Conservation (phyloP, 2,329 filamentous ascomycete genomes). For the Periconia sp. region DNA sequence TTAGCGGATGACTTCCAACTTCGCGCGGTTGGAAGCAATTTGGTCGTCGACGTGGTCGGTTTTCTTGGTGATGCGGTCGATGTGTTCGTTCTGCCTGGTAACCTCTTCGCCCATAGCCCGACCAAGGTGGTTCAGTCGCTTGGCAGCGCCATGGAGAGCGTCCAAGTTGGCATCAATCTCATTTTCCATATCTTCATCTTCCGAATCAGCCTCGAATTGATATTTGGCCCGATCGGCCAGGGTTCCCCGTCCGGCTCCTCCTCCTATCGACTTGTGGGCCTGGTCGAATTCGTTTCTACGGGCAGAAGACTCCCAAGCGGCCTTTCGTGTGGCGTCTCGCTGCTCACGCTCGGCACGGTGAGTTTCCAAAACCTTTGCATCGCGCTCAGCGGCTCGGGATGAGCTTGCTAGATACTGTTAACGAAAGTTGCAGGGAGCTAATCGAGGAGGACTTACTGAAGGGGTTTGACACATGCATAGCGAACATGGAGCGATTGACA, state of each 20-base stretch:
- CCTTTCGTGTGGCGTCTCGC: constrained; percentile 58
- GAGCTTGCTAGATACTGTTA: constrained; percentile 53
- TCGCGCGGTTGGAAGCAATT: constrained; percentile 75
- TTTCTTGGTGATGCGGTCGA: constrained; percentile 79
- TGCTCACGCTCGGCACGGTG: constrained; percentile 59
- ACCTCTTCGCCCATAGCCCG: constrained; percentile 74
- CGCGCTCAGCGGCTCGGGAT: constrained; percentile 48
- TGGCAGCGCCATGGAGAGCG: constrained; percentile 58
- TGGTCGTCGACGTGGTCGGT: constrained; percentile 78
- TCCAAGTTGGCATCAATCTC: constrained; percentile 48
- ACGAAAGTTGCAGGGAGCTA: not conserved
- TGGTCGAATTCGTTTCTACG: constrained; percentile 26
- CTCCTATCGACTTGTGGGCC: constrained; percentile 15
- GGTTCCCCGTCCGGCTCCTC: constrained; percentile 18
- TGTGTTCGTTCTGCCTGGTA: constrained; percentile 73
- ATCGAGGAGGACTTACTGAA: constrained; percentile 50
- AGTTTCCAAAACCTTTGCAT: constrained; percentile 68
- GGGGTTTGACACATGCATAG: constrained; percentile 64
- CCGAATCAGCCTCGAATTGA: constrained; percentile 37
- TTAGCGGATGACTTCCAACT: constrained; percentile 64
- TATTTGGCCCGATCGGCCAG: constrained; percentile 38
- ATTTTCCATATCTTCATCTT: constrained; percentile 55
- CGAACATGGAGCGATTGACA: constrained; percentile 89
- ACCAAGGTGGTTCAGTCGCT: constrained; percentile 67
- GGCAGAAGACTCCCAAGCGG: constrained; percentile 46